These are phyloP conservation scores for Starmerella kuoi DNA, from an alignment of 805 yeast genomes.

Conservation along the genomic window DNA sequence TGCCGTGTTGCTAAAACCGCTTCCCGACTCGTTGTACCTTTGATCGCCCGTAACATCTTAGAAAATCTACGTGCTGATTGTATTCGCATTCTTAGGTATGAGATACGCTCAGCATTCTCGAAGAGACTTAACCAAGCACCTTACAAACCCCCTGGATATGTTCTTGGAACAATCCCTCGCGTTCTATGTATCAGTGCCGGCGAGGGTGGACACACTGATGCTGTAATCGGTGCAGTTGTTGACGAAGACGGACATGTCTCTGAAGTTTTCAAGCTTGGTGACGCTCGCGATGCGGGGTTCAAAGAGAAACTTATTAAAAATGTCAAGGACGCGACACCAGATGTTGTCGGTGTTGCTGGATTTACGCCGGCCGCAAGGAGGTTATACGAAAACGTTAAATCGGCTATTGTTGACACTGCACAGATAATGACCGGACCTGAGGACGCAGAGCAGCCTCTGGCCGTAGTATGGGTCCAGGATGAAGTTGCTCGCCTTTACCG, in stretches of 20 bases:
- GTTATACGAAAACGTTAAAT: conserved; percentile 42
- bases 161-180: conserved; percentile 71
- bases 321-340: conserved; percentile 61
- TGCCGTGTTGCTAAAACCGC: conserved; percentile 54
- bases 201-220: conserved; percentile 72
- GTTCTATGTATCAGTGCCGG: conserved; percentile 77
- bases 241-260: conserved; percentile 71
- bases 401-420: conserved; percentile 43
- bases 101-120: conserved; percentile 57
- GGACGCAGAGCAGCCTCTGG: conserved; percentile 34
- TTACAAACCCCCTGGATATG: conserved; percentile 64
- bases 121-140: conserved; percentile 87
- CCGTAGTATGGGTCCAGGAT: conserved; percentile 74
- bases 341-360: conserved; percentile 85
- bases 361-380: conserved; percentile 61
- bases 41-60: conserved; percentile 62
- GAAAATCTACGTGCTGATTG: conserved; percentile 71
- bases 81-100: conserved; percentile 53
- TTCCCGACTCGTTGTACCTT: conserved; percentile 50
- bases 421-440: conserved; percentile 30
- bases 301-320: conserved; percentile 48
- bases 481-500: conserved; percentile 87
- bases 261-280: conserved; percentile 67
- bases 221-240: conserved; percentile 68
- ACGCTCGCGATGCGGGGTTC: conserved; percentile 55